Base-by-base conservation (phyloP, 345 rosid species). In the Dovyalis caffra region DNA sequence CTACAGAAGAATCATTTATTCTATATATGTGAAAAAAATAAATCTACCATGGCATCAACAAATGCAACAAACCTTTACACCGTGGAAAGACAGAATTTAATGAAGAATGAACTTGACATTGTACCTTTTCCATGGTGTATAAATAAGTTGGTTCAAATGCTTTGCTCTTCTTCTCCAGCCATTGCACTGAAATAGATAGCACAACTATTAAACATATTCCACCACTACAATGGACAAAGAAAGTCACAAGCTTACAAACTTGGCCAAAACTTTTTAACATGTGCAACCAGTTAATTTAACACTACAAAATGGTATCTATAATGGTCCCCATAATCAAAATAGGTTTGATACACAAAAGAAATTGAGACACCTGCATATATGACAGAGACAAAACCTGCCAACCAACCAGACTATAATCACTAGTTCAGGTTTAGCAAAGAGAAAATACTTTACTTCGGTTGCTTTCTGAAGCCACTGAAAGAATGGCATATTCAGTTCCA, bases 81-180 rank as follows among this genome's bases (percentile, higher is more conserved):
- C 11, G 26, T 28, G 29, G 32, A 73, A 69, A 40, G 10, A 35
- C 21, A 49, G n/a, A n/a, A 56, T 29, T 35, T 11, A 20, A 38
- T 31, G 14, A 35, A 38, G 65, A 69, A 2, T 68, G 76, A 68
- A 62, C 40, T 32, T 72, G 33, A 45, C 43, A 34, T 29, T 20
- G 20, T 76, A 95, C 99, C 97, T 96, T 95, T 77, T 95, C 98
- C 89, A 86, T 88, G 47, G 97, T 90, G 84, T 93, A 95, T 65
- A 95, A 76, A 83, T 91, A 95, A 62, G 90, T 87, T 70, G 99
- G 97, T 77, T 93, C 99, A 86, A 89, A 93, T 64, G 84, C 93
- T 83, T 89, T 88, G 79, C 86, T 89, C 83, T 83, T 88, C 71
- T 82, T 83, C 84, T 93, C 99, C 71, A 90, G 94, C 91, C 95